Base-by-base conservation (phyloP, 176 grass and related monocot species). In the Cenchrus americanus region DNA sequence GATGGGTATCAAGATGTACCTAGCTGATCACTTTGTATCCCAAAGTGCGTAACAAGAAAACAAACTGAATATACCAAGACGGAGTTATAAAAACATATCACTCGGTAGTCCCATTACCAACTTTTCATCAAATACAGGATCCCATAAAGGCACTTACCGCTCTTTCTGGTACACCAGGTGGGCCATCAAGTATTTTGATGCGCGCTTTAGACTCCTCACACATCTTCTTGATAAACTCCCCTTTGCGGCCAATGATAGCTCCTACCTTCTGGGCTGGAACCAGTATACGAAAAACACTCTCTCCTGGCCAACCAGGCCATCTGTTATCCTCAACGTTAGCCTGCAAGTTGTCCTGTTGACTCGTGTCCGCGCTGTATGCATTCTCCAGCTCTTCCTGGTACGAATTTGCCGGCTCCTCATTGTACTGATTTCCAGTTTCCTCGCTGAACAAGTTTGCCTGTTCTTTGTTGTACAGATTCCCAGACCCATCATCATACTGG, bases 241-340 rank as follows among this genome's bases (percentile, higher is more conserved):
- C 96, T 88, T 98, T 98, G 79, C 89, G 96, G 14, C 96, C 96
- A 87, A 98, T 98, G 49, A 98, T 86, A 77, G 90, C 85, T 77
- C 93, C 96, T 23, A 93, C 96, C 89, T 98, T 98, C 59, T 98
- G 89, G 21, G 89, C 80, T 52, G 96, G 93, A 54, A 95, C 86
- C 11, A 98, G 84, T 76, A 98, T 93, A 18, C 93, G 88, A 23
- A 98, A 98, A 69, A 92, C 96, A 85, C 75, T 98, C 71, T 98
- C 91, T 49, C 96, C 96, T 10, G 96, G 96, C 92, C 96, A 98
- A 23, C 96, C 96, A 27, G 92, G 88, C 96, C 93, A 98, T 67
- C 47, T 95, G 32, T 93, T 88, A 63, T 98, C 93, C 37, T 64
- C 76, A 44, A 40, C 55, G 60, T 82, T 72, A 49, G 49, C 84